Conservation (phyloP, 805 yeast species). For the Wickerhamiella galacta region DNA sequence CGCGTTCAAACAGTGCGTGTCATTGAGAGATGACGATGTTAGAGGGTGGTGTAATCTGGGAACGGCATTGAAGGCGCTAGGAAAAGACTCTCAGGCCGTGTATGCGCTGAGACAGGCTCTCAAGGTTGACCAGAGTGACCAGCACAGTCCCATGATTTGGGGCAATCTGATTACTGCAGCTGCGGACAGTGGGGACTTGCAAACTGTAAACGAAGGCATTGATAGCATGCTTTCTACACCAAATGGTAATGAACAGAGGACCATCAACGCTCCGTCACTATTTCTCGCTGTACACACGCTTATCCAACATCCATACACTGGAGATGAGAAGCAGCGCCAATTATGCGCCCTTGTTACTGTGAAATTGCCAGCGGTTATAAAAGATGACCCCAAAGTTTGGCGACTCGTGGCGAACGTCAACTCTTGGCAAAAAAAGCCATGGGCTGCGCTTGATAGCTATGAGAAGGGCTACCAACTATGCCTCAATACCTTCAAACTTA, state of each 20-base stretch:
- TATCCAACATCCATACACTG: background rate
- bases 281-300: slow-evolving; percentile 48
- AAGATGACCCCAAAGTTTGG: slow-evolving; percentile 57
- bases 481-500: slow-evolving; percentile 46
- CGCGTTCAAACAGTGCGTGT: slow-evolving; percentile 81
- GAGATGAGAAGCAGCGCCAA: slow-evolving; percentile 25
- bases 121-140: slow-evolving; percentile 38
- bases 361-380: slow-evolving; percentile 50
- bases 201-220: slow-evolving; percentile 66
- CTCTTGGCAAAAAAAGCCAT: slow-evolving; percentile 71
- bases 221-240: slow-evolving; percentile 41
- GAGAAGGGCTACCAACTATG: slow-evolving; percentile 75
- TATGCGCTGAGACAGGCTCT: slow-evolving; percentile 72
- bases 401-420: slow-evolving; percentile 71
- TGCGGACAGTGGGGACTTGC: slow-evolving; percentile 71
- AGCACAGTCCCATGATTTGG: slow-evolving; percentile 77
- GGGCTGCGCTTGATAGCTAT: slow-evolving; percentile 72
- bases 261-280: slow-evolving; percentile 59
- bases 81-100: slow-evolving; percentile 61
- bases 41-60: slow-evolving; percentile 88
- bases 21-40: slow-evolving; percentile 64
- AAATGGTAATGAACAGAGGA: slow-evolving; percentile 35
- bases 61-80: slow-evolving; percentile 49
- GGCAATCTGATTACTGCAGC: slow-evolving; percentile 77
- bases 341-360: slow-evolving; percentile 60